Evolutionary conservation across 169 alveolate species (phyloP).

Genomic region (Neospora caninum): DNA sequence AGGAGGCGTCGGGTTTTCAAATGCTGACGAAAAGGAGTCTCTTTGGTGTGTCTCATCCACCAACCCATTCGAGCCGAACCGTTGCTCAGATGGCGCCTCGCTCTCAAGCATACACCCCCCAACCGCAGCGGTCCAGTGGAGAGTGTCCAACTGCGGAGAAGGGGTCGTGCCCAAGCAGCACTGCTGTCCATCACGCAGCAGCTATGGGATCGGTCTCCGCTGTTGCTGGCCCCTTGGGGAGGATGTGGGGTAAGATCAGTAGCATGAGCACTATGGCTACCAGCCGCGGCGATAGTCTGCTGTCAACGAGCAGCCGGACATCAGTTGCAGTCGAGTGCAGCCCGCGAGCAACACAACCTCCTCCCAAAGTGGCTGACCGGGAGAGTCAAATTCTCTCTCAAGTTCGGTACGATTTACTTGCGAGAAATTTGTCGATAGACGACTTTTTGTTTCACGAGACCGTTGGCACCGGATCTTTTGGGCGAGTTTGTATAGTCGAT

Average conservation of each 20-base stretch:
- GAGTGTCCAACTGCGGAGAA: neutral
- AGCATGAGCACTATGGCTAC: constrained; percentile 44
- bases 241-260: constrained; percentile 54
- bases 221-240: constrained; percentile 33
- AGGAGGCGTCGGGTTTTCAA: constrained; percentile 24
- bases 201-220: constrained; percentile 1
- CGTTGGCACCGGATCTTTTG: constrained; percentile 55
- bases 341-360: neutral
- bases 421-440: constrained; percentile 21
- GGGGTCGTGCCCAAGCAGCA: neutral
- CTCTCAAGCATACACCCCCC: constrained; percentile 5
- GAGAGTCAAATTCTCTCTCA: neutral
- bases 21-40: constrained; percentile 22
- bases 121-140: constrained; percentile 24
- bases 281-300: constrained; percentile 33
- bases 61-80: constrained; percentile 18
- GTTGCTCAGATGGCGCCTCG: constrained; percentile 34
- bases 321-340: constrained; percentile 32
- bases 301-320: constrained; percentile 25
- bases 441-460: constrained; percentile 36
- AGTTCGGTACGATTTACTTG: constrained; percentile 10
- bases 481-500: constrained; percentile 52
- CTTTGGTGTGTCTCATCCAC: constrained; percentile 22
- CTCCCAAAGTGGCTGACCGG: neutral
- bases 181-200: constrained; percentile 1